phyloP scores from a whole-genome alignment of 495 filamentous ascomycete species.

The Ascodesmis nigricans region DNA sequence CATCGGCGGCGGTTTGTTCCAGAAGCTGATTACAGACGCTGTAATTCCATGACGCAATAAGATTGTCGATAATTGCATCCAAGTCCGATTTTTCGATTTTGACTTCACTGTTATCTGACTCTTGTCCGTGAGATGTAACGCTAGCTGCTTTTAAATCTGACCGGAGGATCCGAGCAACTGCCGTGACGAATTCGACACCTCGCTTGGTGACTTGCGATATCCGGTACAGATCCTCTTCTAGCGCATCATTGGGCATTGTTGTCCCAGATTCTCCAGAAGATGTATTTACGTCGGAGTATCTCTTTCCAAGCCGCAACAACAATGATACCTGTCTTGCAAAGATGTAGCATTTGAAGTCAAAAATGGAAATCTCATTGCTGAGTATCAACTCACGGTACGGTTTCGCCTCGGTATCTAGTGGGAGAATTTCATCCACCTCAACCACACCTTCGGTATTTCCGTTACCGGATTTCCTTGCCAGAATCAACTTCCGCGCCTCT shows the following conservation, averaged over 20 bases:
- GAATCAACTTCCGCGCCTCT: slow-evolving; percentile 14
- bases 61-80: slow-evolving; percentile 42
- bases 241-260: too few species aligned
- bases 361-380: slow-evolving; percentile 88
- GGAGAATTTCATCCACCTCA: slow-evolving; percentile 29
- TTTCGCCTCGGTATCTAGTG: slow-evolving; percentile 53
- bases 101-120: slow-evolving; percentile 11
- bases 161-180: slow-evolving; percentile 52
- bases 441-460: slow-evolving; percentile 9
- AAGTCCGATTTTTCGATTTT: slow-evolving; percentile 17
- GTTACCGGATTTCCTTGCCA: slow-evolving; percentile 8
- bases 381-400: slow-evolving; percentile 80
- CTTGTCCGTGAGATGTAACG: slow-evolving; percentile 25
- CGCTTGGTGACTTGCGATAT: slow-evolving; percentile 63
- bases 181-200: slow-evolving; percentile 58
- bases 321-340: slow-evolving; percentile 75
- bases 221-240: slow-evolving; percentile 46
- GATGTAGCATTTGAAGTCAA: slow-evolving; percentile 87
- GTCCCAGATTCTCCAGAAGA: too few species aligned
- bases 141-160: too few species aligned
- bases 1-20: slow-evolving; percentile 18
- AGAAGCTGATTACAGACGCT: slow-evolving; percentile 27
- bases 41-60: slow-evolving; percentile 71
- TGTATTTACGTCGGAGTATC: slow-evolving; percentile 19
- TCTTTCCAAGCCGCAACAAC: slow-evolving; percentile 61